These are phyloP conservation scores for Lodderomyces metapsilosis DNA, from an alignment of 1,139 yeast genomes.

Conservation along the genomic window DNA sequence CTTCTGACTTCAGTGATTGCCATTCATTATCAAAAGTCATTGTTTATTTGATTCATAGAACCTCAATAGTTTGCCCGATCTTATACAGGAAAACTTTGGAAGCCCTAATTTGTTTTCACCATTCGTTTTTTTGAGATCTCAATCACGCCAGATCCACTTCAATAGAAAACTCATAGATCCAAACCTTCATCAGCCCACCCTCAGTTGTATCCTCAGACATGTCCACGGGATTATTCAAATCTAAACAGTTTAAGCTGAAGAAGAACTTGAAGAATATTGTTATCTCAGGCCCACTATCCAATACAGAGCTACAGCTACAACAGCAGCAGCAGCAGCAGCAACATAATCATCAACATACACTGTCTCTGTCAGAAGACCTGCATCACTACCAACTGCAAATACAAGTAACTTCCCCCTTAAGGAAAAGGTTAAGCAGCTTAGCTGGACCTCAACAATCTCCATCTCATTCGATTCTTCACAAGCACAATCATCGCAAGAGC, in stretches of 20 bases:
- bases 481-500: not conserved
- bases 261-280: slow-evolving; percentile 26
- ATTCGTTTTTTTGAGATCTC: too few species aligned
- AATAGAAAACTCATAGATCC: too few species aligned
- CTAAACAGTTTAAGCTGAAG: slow-evolving; percentile 27
- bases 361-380: not conserved
- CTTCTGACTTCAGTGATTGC: too few species aligned
- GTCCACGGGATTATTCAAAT: slow-evolving; percentile 30
- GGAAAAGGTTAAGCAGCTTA: not conserved
- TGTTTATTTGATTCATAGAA: too few species aligned
- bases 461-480: not conserved
- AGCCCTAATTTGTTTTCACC: too few species aligned
- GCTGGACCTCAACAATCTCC: slow-evolving; percentile 2
- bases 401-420: not conserved
- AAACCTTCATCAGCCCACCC: too few species aligned
- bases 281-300: slow-evolving; percentile 21
- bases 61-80: too few species aligned
- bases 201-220: slow-evolving; percentile 14
- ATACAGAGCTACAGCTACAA: slow-evolving; percentile 1
- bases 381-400: not conserved
- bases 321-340: slow-evolving; percentile 2
- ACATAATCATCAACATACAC: slow-evolving; percentile 1
- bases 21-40: too few species aligned
- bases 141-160: too few species aligned
- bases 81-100: too few species aligned